These are phyloP conservation scores for Aspergillus melleus DNA, from an alignment of 2,329 filamentous ascomycete species.

Conservation along the genomic window DNA sequence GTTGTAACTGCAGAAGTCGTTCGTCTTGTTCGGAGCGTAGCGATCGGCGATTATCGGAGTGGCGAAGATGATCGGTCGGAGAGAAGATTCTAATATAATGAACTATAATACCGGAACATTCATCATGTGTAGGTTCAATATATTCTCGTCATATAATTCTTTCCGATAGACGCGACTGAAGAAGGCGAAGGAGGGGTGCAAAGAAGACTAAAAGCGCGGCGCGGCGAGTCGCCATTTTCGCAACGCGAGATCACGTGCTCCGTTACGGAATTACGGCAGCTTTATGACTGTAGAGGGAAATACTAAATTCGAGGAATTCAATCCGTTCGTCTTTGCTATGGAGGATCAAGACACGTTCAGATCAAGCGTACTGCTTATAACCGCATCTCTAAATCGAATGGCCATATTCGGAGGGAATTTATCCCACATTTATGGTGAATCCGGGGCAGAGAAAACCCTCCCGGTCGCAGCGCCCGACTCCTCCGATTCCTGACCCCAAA, in stretches of 20 bases:
- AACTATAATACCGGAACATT: not conserved
- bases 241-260: slow-evolving; percentile 24
- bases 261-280: not conserved
- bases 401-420: not conserved
- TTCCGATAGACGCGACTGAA: not conserved
- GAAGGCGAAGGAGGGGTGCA: not conserved
- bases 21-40: not conserved
- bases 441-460: not conserved
- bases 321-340: not conserved
- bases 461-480: not conserved
- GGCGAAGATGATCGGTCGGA: not conserved
- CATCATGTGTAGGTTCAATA: not conserved
- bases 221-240: slow-evolving; percentile 14
- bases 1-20: not conserved
- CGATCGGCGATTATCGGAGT: not conserved
- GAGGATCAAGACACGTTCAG: not conserved
- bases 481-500: not conserved
- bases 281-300: not conserved
- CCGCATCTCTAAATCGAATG: not conserved
- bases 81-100: not conserved
- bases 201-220: slow-evolving; percentile 19
- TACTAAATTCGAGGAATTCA: not conserved
- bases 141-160: not conserved
- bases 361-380: not conserved
- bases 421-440: not conserved